A percentile compares a stretch with the other conserved stretches of the same genome.
phyloP scores from a whole-genome alignment of 2,329 filamentous ascomycete genomes.

The Nothomitra cinnamomea region DNA sequence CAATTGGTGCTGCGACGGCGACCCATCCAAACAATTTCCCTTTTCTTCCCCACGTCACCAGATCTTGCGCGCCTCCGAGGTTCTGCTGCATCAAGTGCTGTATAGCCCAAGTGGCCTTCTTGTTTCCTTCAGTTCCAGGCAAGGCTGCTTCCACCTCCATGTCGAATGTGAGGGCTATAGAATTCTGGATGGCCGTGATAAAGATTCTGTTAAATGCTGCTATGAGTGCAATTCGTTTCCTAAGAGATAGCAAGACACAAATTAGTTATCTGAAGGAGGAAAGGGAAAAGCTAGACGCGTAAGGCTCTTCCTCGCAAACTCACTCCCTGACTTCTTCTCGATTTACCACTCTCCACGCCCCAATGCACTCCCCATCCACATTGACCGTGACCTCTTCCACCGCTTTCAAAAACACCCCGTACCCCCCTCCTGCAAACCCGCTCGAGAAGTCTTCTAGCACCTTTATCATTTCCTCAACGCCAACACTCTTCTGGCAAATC shows the following conservation, averaged over 20 bases:
- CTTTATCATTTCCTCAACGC: conserved; percentile 13
- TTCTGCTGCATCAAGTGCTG: conserved; percentile 17
- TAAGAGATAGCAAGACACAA: neutral
- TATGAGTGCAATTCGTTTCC: neutral
- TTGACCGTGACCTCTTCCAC: conserved; percentile 13
- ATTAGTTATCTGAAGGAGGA: neutral
- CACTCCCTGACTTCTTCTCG: neutral
- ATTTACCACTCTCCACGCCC: neutral
- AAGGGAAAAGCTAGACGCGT: neutral
- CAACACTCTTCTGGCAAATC: conserved; percentile 15
- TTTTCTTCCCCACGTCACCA: conserved; percentile 16
- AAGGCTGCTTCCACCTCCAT: neutral
- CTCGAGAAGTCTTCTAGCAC: conserved; percentile 15
- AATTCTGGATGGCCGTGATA: too few species aligned
- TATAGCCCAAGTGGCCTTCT: conserved; percentile 10
- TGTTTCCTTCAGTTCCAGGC: conserved; percentile 6
- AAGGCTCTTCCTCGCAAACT: neutral
- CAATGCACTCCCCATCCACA: conserved; percentile 6
- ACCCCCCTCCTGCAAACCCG: conserved; percentile 15
- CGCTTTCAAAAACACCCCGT: conserved; percentile 19
- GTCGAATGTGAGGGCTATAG: neutral
- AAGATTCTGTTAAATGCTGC: neutral
- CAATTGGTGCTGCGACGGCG: conserved; percentile 18
- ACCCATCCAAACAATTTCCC: conserved; percentile 19
- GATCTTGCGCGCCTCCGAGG: conserved; percentile 8